phyloP scores from a whole-genome alignment of 2,329 filamentous ascomycete species.

The Aureobasidium uvarum region DNA sequence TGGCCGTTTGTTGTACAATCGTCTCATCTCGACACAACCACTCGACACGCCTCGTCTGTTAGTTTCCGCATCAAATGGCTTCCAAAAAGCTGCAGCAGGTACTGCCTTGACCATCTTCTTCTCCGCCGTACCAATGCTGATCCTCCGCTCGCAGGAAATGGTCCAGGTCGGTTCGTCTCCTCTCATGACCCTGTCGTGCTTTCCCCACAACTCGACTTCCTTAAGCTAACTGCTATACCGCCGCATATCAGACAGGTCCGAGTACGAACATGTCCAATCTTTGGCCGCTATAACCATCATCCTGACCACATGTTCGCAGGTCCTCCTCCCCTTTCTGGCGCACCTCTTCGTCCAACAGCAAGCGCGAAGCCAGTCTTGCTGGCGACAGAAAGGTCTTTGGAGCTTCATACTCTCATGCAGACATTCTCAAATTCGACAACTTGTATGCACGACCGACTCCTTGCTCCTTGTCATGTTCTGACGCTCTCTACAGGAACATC shows the following conservation, averaged over 20 bases:
- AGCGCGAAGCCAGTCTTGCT: conserved; percentile 55
- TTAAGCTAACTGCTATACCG: conserved; percentile 23
- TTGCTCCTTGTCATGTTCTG: not conserved
- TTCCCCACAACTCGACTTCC: conserved; percentile 20
- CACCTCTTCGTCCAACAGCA: conserved; percentile 53
- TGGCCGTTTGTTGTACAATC: conserved; percentile 21
- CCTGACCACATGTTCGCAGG: conserved; percentile 48
- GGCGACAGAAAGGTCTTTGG: conserved; percentile 78
- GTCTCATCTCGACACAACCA: conserved; percentile 12
- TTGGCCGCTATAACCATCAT: not conserved
- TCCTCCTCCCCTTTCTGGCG: conserved; percentile 89
- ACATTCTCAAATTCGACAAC: conserved; percentile 84
- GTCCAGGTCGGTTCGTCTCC: conserved; percentile 90
- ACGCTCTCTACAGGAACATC: conserved; percentile 2
- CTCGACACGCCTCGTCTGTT: not conserved
- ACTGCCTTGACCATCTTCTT: not conserved
- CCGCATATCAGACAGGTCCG: conserved; percentile 38
- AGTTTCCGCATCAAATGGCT: conserved; percentile 39
- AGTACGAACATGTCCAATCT: conserved; percentile 33
- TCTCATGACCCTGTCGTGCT: conserved; percentile 27
- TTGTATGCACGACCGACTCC: conserved; percentile 54
- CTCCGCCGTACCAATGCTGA: conserved; percentile 31
- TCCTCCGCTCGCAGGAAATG: conserved; percentile 75
- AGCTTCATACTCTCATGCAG: conserved; percentile 92
- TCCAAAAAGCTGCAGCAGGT: conserved; percentile 46